These are phyloP conservation scores for Pythium rishiriense DNA, from an alignment of 352 stramenopile genomes.

Conservation along the genomic window DNA sequence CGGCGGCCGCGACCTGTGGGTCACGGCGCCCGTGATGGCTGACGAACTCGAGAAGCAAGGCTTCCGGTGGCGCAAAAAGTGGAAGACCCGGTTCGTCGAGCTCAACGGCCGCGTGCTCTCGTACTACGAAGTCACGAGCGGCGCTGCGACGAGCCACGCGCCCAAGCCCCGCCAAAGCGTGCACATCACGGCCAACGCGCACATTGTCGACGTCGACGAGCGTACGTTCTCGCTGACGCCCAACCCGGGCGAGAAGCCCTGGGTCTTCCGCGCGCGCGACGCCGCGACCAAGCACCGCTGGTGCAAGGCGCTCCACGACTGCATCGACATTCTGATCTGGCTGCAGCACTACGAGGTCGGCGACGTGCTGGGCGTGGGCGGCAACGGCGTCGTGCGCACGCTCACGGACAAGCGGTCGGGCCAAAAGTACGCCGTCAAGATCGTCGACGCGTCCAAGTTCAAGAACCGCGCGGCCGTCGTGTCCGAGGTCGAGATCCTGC, in stretches of 20 bases:
- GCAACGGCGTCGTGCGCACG: conserved; percentile 70
- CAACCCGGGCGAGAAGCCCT: conserved; percentile 51
- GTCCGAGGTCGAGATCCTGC: conserved; percentile 76
- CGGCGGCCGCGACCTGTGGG: conserved; percentile 68
- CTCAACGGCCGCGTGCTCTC: conserved; percentile 70
- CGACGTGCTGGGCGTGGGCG: conserved; percentile 63
- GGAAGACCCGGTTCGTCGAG: conserved; percentile 72
- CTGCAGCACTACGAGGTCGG: conserved; percentile 71
- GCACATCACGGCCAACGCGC: conserved; percentile 58
- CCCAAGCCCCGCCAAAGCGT: conserved; percentile 45
- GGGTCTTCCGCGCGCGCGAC: conserved; percentile 58
- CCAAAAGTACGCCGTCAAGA: conserved; percentile 68
- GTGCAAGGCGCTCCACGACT: conserved; percentile 67
- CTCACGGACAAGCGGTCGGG: conserved; percentile 61
- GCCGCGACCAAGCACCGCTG: conserved; percentile 54
- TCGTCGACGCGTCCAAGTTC: conserved; percentile 78
- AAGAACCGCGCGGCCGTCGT: conserved; percentile 68
- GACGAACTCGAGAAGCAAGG: conserved; percentile 73
- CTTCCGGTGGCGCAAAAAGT: conserved; percentile 80
- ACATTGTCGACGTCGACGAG: conserved; percentile 54
- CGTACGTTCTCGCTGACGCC: conserved; percentile 57
- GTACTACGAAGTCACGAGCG: conserved; percentile 54
- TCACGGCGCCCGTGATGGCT: conserved; percentile 69
- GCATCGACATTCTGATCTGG: conserved; percentile 78
- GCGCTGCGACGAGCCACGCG: conserved; percentile 2